Conservation (phyloP, 768 basidiomycete genomes). For the Boletus sp. region DNA sequence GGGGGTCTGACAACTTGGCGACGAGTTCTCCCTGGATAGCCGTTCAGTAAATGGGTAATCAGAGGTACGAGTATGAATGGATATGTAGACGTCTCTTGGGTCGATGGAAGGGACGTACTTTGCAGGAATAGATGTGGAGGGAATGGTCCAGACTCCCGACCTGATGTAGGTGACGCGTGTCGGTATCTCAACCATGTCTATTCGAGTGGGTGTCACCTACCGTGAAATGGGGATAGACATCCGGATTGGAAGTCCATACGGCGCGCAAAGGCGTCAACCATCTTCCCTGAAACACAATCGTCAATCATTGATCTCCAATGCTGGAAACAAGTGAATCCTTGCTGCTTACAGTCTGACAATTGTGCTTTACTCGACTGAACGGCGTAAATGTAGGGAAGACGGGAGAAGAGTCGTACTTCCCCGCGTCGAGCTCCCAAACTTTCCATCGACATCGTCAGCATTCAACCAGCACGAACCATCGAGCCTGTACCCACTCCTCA, state of each 20-base stretch:
- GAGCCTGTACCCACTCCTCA: conserved; percentile 52
- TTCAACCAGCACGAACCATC: neutral
- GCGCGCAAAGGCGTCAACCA: conserved; percentile 80
- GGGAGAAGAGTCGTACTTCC: conserved; percentile 42
- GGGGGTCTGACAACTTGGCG: conserved; percentile 55
- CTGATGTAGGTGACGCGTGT: conserved; percentile 30
- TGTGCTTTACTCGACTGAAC: conserved; percentile 59
- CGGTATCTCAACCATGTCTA: neutral
- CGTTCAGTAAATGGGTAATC: neutral
- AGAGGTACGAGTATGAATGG: neutral
- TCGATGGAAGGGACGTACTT: conserved; percentile 37
- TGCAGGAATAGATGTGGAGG: conserved; percentile 69
- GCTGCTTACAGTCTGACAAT: conserved; percentile 70
- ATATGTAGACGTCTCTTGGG: neutral
- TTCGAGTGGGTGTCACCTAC: conserved; percentile 37
- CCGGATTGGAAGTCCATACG: conserved; percentile 74
- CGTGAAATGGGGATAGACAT: conserved; percentile 81
- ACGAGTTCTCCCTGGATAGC: conserved; percentile 61
- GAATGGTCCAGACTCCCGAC: conserved; percentile 80
- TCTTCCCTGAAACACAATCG: conserved; percentile 50
- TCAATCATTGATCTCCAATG: neutral
- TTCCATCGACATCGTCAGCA: conserved; percentile 9
- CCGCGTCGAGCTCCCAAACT: conserved; percentile 77
- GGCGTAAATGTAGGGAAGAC: conserved; percentile 64
- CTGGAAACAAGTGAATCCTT: neutral